Percentiles rank a stretch among this genome's conserved stretches.
These are phyloP conservation scores for Quercus lobata DNA, from an alignment of 331 rosid genomes.

Conservation along the genomic window DNA sequence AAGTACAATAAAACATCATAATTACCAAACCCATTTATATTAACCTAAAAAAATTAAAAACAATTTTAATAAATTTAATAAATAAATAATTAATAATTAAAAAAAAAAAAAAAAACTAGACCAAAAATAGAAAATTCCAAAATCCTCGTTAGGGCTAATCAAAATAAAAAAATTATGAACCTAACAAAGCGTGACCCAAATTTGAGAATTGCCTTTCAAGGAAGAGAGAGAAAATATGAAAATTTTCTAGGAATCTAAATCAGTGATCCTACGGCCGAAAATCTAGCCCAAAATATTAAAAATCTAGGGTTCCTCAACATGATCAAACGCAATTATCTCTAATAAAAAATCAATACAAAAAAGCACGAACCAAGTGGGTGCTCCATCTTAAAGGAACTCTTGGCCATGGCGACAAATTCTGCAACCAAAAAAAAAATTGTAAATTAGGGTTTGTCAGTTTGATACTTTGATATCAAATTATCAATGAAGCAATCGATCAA, in stretches of 20 bases:
- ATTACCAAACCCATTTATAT: background rate
- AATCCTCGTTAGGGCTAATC: too few relatives aligned
- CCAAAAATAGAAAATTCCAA: too few relatives aligned
- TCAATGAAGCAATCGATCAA: background rate
- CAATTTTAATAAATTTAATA: background rate
- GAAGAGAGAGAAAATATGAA: too few relatives aligned
- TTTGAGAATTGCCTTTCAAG: too few relatives aligned
- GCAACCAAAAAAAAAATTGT: constrained; percentile 12
- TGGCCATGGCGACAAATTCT: constrained; percentile 55
- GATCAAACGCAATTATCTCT: too few relatives aligned
- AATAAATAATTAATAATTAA: background rate
- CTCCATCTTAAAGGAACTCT: constrained; percentile 69
- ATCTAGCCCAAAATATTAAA: too few relatives aligned
- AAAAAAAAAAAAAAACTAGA: constrained; percentile 39
- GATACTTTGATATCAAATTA: background rate
- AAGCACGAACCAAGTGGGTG: constrained; percentile 66
- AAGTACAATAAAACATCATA: background rate
- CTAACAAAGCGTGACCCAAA: too few relatives aligned
- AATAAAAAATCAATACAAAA: background rate
- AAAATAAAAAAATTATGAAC: too few relatives aligned
- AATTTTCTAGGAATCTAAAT: too few relatives aligned
- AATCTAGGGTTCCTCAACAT: too few relatives aligned
- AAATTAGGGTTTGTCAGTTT: constrained; percentile 39
- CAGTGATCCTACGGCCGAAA: too few relatives aligned
- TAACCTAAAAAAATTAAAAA: background rate